Evolutionary conservation across 352 stramenopile genomes (phyloP), one percentile per base, ranked within the genome.

Genomic region (Globisporangium canariense): DNA sequence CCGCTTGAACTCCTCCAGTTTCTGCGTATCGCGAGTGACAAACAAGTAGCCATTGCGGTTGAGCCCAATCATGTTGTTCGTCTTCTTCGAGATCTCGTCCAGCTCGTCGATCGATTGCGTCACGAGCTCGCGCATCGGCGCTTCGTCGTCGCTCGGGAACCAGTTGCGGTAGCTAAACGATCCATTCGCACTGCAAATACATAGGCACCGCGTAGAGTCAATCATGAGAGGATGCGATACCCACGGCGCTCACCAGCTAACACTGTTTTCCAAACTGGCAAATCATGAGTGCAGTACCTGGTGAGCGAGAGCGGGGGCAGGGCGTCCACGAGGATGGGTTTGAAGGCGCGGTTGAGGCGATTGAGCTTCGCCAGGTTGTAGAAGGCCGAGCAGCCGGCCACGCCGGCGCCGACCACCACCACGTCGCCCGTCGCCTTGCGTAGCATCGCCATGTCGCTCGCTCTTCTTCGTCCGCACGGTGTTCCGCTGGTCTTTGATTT

Each of bases 121-220:
- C 58, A 91, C 84, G 18, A 93, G 66, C 64, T 85, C 77, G 50
- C 79, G 70, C 74, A 90, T 90, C 14, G 79, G 73, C 38, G 79
- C 74, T 65, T 91, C 81, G 0, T 77, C 79, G 0, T 88, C 74
- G 45, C 81, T 88, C 16, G 84, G 81, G 68, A 90, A 93, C 84
- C 84, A 93, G 67, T 93, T 90, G 71, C 84, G 81, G 62, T 93
- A 93, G 70, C 81, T 90, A 55, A 91, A 93, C 57, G 83, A 90
- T 2, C 83, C 83, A 69, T 90, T 90, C 9, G 81, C 81, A 67
- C 83, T 82, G 38, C 16, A 11, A 22, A 46, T 28, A 55, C n/a
- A 62, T 13, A 43, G 28, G 11, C 4, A 54, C 9, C 45, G 20
- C 34, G 11, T 40, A 40, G 55, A 60, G 11, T 22, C 7, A 60